Evolutionary conservation across 2,329 filamentous ascomycete species (phyloP), one percentile per base, ranked within the genome.

Genomic region (Talaromyces verruculosus): DNA sequence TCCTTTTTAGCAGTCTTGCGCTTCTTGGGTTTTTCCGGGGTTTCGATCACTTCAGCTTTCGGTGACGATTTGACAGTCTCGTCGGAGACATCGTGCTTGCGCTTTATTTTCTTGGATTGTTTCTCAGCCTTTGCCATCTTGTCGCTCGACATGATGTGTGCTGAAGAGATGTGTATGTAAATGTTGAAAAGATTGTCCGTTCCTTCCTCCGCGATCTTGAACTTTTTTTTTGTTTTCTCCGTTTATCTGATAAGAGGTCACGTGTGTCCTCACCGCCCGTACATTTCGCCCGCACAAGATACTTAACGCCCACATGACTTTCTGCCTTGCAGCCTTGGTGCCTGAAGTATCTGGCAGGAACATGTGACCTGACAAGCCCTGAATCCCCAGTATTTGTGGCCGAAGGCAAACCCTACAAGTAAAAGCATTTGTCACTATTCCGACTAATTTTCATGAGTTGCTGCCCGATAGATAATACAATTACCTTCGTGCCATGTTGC

Each of bases 51-150:
- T 60, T 53, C 64, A 55, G 51, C 65, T 55, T 35, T 63, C 63
- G 39, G 69, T 65, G 60, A 65, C 65, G 58, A 68, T 67, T 71
- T 43, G 28, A 57, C 72, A 66, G 68, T 67, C 58, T 72, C 69
- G 37, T 71, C 66, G 57, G 72, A 69, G 19, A 73, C 69, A 67
- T 72, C 71, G 65, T 81, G 79, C 75, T 78, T 81, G 76, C 79
- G 80, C 76, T 82, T 82, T 63, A 79, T 75, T 71, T 81, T 82
- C 70, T 81, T 81, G 53, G 75, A 72, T 59, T 75, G 72, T 57
- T 76, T 76, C 66, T 78, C 74, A 55, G 77, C 70, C 33, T 74
- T 73, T 63, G 79, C 76, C 72, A 80, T 76, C 17, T 74, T 68
- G 74, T 73, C 76, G 74, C 76, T 65, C 70, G 74, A 68, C 64